Evolutionary conservation across 352 stramenopile species (phyloP), one percentile per base, ranked within the genome.

Genomic region (Globisporangium nagaii): DNA sequence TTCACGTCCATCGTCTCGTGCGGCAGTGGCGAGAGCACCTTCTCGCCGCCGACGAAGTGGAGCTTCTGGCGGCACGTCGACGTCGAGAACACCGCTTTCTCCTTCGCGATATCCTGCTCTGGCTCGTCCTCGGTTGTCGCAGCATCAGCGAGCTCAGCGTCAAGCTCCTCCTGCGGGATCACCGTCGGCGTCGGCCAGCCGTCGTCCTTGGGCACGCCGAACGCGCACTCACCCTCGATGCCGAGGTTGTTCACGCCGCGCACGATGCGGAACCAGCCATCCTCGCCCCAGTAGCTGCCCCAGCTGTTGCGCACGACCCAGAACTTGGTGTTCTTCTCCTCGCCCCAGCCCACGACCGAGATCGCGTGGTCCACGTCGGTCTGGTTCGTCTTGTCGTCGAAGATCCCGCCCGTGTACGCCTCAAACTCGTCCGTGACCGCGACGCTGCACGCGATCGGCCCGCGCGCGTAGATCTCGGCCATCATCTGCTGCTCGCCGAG

Each of bases 251-350:
- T 97, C 19, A 86, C 71, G 12, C 93, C 93, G 28, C 88, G 79
- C 24, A 93, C 57, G 56, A 99, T 66, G 17, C 94, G 82, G 74
- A 98, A 97, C 82, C 90, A 99, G 41, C 96, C 96, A 44, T 97
- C 79, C 72, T 98, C 92, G 28, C 96, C 96, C 95, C 95, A 98
- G 71, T 86, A 92, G 56, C 86, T 88, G 2, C 93, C 96, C 93
- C 97, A 83, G 69, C 84, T 86, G 92, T 99, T 98, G 44, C 97
- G 90, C 36, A 98, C 77, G 60, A 98, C 93, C 96, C 96, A 99
- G 70, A 89, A 99, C 25, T 84, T 79, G 28, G 88, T 67, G 52
- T 75, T 74, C 56, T 87, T 48, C 59, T 97, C 90, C 11, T 85
- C 79, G 40, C 96, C 96, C 92, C 94, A 99, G 24, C 96, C 96